Evolutionary conservation across 2,329 filamentous ascomycete genomes (phyloP), one percentile per base, ranked within the genome.

Genomic region (Colletotrichum horii): DNA sequence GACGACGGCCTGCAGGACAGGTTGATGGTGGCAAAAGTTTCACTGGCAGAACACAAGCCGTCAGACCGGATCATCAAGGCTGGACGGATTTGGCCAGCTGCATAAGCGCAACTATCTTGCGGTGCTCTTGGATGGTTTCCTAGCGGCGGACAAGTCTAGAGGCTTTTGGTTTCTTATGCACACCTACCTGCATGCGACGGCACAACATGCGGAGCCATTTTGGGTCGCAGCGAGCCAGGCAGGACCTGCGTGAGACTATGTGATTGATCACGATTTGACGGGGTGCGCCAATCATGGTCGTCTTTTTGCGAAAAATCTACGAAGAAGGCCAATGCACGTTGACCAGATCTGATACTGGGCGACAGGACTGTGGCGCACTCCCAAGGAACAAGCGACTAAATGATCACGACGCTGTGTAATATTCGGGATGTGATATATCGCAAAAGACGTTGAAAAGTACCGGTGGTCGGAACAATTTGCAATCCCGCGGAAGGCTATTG

Each of bases 91-190:
- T 43, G 68, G 71, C 28, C 48, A 60, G 66, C 64, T 78, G 78
- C 78, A 79, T 76, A 77, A 77, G 78, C 77, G 79, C 75, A 80
- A 71, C 75, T 75, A 69, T 76, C 62, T 12, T 36, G 65, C 69
- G 72, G 61, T 72, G 62, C 48, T 38, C 56, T 62, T 66, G 72
- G 68, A 67, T 38, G 26, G 28, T 19, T 72, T 75, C 69, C 72
- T 75, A 72, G 72, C 72, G 72, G 61, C 69, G 43, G 26, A 36
- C 62, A 48, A 36, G 70, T 56, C 70, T 26, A 62, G 30, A 68
- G 56, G 43, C 58, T 62, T 64, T 22, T 15, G 61, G 26, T 52
- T 32, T 62, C 66, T 70, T 71, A 70, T 62, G 69, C 58, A 69
- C 60, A 69, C 60, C 70, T 68, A 65, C 60, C 70, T 71, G 71